phyloP scores from a whole-genome alignment of 768 basidiomycete genomes.

The Rhizopogon sp. region DNA sequence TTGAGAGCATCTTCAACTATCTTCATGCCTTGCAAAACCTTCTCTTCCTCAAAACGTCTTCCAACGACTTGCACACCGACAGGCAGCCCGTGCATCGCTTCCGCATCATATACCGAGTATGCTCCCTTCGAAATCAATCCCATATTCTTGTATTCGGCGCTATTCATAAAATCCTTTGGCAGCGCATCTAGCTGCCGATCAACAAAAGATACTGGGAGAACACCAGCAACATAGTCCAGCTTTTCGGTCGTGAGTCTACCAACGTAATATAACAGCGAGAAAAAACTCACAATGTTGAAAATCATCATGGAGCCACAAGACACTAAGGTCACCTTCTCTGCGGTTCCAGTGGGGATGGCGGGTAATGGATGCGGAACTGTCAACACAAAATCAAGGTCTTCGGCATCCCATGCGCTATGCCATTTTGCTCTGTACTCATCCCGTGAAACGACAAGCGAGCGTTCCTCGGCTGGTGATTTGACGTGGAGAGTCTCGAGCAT shows the following conservation, averaged over 20 bases:
- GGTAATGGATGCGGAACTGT: slow-evolving; percentile 35
- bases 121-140: slow-evolving; percentile 42
- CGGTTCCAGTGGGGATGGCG: slow-evolving; percentile 32
- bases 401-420: slow-evolving; percentile 34
- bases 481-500: slow-evolving; percentile 29
- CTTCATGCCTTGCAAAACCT: slow-evolving; percentile 65
- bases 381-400: slow-evolving; percentile 37
- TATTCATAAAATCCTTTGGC: slow-evolving; percentile 21
- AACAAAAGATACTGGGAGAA: slow-evolving; percentile 55
- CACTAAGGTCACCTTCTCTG: slow-evolving; percentile 29
- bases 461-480: slow-evolving; percentile 25
- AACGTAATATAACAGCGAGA: background rate
- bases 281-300: slow-evolving; percentile 37
- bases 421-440: slow-evolving; percentile 19
- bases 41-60: slow-evolving; percentile 64
- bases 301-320: slow-evolving; percentile 31
- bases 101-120: slow-evolving; percentile 52
- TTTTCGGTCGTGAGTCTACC: slow-evolving; percentile 9
- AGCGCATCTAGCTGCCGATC: slow-evolving; percentile 38
- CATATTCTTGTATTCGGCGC: slow-evolving; percentile 23
- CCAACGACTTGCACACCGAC: slow-evolving; percentile 65
- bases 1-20: slow-evolving; percentile 39
- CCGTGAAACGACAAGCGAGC: slow-evolving; percentile 21
- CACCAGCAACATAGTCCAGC: slow-evolving; percentile 57
- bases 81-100: slow-evolving; percentile 64